phyloP scores from a whole-genome alignment of 2,329 filamentous ascomycete species.

The Diaporthe caulivora region DNA sequence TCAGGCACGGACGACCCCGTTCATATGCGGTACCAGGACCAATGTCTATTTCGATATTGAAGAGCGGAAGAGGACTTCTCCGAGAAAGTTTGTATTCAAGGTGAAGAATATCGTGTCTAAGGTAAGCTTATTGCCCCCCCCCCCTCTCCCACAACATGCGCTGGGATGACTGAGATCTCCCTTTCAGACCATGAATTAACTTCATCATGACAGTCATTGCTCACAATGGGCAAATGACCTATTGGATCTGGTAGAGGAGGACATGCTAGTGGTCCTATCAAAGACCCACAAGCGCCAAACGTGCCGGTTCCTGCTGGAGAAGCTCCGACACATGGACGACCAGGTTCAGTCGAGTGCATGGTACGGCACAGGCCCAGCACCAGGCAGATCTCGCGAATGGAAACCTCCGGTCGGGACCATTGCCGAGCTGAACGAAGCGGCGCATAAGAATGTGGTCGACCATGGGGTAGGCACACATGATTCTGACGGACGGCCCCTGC shows the following conservation, averaged over 20 bases:
- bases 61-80: neutral
- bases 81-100: neutral
- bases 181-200: constrained; percentile 20
- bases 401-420: neutral
- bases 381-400: neutral
- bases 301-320: neutral
- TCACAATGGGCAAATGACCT: constrained; percentile 16
- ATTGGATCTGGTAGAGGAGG: neutral
- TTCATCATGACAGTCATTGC: neutral
- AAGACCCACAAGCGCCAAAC: neutral
- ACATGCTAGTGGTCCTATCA: constrained; percentile 22
- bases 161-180: neutral
- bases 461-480: neutral
- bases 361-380: neutral
- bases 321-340: neutral
- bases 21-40: constrained; percentile 1
- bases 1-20: neutral
- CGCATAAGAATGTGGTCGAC: neutral
- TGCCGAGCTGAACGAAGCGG: constrained; percentile 13
- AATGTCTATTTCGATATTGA: constrained; percentile 28
- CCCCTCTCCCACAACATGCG: neutral
- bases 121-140: no score
- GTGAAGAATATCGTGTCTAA: constrained; percentile 25
- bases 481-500: neutral
- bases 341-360: neutral